These are phyloP conservation scores for Stygiomarasmius scandens DNA, from an alignment of 1,284 basidiomycete species.

Conservation along the genomic window DNA sequence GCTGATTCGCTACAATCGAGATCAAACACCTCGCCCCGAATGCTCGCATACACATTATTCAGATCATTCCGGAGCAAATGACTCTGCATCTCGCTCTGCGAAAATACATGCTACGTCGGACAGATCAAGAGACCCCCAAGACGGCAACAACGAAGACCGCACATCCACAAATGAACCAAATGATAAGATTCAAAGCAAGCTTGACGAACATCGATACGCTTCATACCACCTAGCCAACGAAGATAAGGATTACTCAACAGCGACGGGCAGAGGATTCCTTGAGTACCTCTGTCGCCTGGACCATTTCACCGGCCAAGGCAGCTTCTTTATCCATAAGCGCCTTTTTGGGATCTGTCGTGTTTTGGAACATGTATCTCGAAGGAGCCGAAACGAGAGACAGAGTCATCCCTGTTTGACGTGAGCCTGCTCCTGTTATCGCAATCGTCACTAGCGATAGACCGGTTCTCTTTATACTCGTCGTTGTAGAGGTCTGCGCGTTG, in stretches of 20 bases:
- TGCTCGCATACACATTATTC: conserved; percentile 80
- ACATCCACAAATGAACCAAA: conserved; percentile 90
- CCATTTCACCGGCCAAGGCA: too few relatives aligned
- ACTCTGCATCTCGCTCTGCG: conserved; percentile 70
- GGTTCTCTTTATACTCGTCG: conserved; percentile 80
- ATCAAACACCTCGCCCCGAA: conserved; percentile 94
- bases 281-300: conserved; percentile 86
- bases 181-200: conserved; percentile 94
- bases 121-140: conserved; percentile 91
- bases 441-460: conserved; percentile 75
- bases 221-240: conserved; percentile 83
- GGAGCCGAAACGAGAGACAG: conserved; percentile 79
- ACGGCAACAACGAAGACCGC: conserved; percentile 94
- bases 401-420: conserved; percentile 77
- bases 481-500: conserved; percentile 70
- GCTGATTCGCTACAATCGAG: conserved; percentile 61
- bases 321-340: too few relatives aligned
- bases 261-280: conserved; percentile 92
- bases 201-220: conserved; percentile 90
- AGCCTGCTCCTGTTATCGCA: conserved; percentile 75
- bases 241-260: conserved; percentile 86
- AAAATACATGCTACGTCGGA: conserved; percentile 92
- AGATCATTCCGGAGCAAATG: conserved; percentile 70
- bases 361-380: conserved; percentile 93
- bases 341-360: too few relatives aligned